Evolutionary conservation across 1,284 basidiomycete genomes (phyloP).

Genomic region (Trichosporon ovoides): DNA sequence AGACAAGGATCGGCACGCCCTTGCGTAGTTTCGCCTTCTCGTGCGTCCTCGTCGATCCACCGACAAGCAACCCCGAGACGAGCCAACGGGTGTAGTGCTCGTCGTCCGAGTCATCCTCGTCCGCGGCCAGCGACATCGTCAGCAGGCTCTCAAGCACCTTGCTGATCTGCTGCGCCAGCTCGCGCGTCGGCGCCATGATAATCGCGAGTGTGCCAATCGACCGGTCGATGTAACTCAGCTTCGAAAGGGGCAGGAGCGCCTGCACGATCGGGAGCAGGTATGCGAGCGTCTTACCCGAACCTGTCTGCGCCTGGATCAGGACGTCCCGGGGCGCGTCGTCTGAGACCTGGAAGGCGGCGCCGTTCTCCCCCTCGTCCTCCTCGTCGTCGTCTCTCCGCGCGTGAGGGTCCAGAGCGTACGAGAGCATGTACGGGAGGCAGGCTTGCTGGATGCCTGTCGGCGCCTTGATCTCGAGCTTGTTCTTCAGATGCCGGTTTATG

Average conservation of each 20-base stretch:
- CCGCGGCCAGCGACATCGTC: slow-evolving; percentile 61
- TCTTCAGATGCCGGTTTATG: slow-evolving; percentile 69
- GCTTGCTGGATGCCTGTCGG: slow-evolving; percentile 90
- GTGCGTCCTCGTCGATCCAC: slow-evolving; percentile 65
- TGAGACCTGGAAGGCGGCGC: not conserved
- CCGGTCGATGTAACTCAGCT: slow-evolving; percentile 79
- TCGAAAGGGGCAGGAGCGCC: slow-evolving; percentile 80
- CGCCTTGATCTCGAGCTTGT: slow-evolving; percentile 74
- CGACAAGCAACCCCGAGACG: slow-evolving; percentile 85
- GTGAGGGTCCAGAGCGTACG: slow-evolving; percentile 41
- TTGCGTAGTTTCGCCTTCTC: slow-evolving; percentile 68
- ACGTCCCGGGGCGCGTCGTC: slow-evolving; percentile 59
- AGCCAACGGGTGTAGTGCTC: slow-evolving; percentile 79
- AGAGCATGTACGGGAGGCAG: slow-evolving; percentile 67
- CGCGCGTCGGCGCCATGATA: slow-evolving; percentile 83
- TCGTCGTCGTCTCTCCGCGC: slow-evolving; percentile 17
- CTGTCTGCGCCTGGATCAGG: slow-evolving; percentile 96
- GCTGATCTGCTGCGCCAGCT: slow-evolving; percentile 94
- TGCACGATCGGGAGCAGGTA: slow-evolving; percentile 95
- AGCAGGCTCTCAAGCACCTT: slow-evolving; percentile 62
- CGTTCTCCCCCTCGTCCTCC: slow-evolving; percentile 11
- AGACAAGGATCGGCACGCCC: slow-evolving; percentile 67
- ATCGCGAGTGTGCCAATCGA: slow-evolving; percentile 86
- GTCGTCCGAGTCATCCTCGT: slow-evolving; percentile 36
- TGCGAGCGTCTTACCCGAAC: slow-evolving; percentile 93